A percentile compares a stretch with the other conserved stretches of the same genome.
These are phyloP conservation scores for Zygotorulaspora florentina DNA, from an alignment of 805 yeast genomes.

Conservation along the genomic window DNA sequence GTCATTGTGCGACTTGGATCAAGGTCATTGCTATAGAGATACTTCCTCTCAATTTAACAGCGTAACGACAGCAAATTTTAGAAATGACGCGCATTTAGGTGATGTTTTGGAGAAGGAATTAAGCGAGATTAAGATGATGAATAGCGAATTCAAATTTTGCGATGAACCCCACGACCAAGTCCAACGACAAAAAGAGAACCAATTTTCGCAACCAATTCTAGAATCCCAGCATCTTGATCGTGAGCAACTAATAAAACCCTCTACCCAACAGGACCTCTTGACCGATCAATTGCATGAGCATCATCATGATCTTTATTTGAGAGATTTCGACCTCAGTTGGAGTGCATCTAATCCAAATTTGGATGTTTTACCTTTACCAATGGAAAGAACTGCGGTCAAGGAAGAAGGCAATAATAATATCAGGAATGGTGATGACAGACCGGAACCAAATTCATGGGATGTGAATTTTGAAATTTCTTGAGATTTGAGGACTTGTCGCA, in stretches of 20 bases:
- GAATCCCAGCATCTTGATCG: not conserved
- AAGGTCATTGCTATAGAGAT: constrained; percentile 5
- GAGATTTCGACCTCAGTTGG: not conserved
- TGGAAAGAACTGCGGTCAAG: not conserved
- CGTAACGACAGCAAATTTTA: not conserved
- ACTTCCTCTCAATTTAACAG: constrained; percentile 1
- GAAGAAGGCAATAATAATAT: not conserved
- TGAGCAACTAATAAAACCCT: not conserved
- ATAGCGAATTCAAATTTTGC: constrained; percentile 6
- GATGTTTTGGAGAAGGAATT: constrained; percentile 6
- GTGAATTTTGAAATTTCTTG: constrained; percentile 9
- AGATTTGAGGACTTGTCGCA: not conserved
- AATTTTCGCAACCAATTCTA: not conserved
- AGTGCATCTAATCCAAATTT: not conserved
- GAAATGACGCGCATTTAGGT: constrained; percentile 2
- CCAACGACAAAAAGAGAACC: constrained; percentile 1
- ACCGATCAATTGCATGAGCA: not conserved
- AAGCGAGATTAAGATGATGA: constrained; percentile 6
- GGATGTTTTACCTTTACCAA: not conserved
- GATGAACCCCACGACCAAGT: not conserved
- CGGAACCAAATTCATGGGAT: constrained; percentile 11
- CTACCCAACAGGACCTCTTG: not conserved
- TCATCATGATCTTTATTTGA: not conserved
- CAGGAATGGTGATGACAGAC: constrained; percentile 3
- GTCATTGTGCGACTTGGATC: constrained; percentile 10